These are phyloP conservation scores for Aspergillus egyptiacus DNA, from an alignment of 495 filamentous ascomycete genomes.

Conservation along the genomic window DNA sequence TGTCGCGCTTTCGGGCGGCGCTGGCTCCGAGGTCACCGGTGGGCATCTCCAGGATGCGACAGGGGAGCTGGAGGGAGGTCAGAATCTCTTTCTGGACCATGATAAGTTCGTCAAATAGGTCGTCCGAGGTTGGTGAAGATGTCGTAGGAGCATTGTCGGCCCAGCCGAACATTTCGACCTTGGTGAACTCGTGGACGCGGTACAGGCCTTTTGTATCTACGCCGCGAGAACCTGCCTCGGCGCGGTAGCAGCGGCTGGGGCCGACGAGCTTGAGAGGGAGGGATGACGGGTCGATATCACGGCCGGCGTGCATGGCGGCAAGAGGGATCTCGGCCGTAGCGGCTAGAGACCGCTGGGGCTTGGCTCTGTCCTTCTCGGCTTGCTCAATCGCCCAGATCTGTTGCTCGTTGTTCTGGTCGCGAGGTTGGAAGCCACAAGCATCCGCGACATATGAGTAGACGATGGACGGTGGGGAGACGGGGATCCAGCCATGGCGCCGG, in stretches of 20 bases:
- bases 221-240: slow-evolving; percentile 86
- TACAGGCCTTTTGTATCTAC: slow-evolving; percentile 91
- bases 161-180: slow-evolving; percentile 97
- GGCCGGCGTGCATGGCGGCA: slow-evolving; percentile 80
- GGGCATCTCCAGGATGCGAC: slow-evolving; percentile 90
- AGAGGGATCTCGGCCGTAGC: slow-evolving; percentile 93
- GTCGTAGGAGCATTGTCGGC: slow-evolving; percentile 38
- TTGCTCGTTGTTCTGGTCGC: slow-evolving; percentile 84
- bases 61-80: slow-evolving; percentile 67
- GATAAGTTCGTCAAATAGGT: slow-evolving; percentile 76
- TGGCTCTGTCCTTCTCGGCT: slow-evolving; percentile 51
- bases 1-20: slow-evolving; percentile 80
- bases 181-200: slow-evolving; percentile 98
- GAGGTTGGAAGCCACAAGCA: slow-evolving; percentile 88
- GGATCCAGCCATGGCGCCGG: slow-evolving; percentile 62
- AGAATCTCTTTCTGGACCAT: slow-evolving; percentile 81
- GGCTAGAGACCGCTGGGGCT: slow-evolving; percentile 66
- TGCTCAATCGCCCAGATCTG: slow-evolving; percentile 80
- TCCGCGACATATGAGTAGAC: slow-evolving; percentile 87
- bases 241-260: slow-evolving; percentile 82
- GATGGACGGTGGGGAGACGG: slow-evolving; percentile 78
- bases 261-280: slow-evolving; percentile 77
- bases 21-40: slow-evolving; percentile 79
- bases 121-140: slow-evolving; percentile 30
- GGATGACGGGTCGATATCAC: slow-evolving; percentile 52